A percentile compares a stretch with the other conserved stretches of the same genome.
Conservation (phyloP, 768 basidiomycete genomes). For the Termitomyces sp. region DNA sequence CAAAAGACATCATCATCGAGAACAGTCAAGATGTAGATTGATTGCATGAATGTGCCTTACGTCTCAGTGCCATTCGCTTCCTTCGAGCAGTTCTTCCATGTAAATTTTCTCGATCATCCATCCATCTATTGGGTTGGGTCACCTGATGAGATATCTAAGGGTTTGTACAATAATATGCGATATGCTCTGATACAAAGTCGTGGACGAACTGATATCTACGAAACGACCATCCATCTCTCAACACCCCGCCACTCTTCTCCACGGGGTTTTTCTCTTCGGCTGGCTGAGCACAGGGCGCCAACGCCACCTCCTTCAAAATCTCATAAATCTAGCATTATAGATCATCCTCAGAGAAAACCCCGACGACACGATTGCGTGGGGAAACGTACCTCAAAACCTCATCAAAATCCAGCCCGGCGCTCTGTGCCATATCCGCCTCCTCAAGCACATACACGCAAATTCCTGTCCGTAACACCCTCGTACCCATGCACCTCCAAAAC, state of each 20-base stretch:
- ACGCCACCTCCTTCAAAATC: constrained; percentile 62
- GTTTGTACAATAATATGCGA: no score
- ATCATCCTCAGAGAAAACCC: not conserved
- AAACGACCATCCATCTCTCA: no score
- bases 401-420: constrained; percentile 64
- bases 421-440: constrained; percentile 62
- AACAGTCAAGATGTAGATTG: no score
- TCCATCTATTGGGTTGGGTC: no score
- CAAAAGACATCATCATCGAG: no score
- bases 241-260: constrained; percentile 54
- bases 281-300: constrained; percentile 26
- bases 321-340: constrained; percentile 81
- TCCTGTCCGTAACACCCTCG: constrained; percentile 28
- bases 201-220: no score
- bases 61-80: no score
- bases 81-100: no score
- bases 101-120: no score
- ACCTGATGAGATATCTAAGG: no score
- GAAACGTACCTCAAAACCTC: constrained; percentile 74
- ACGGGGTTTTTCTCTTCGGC: constrained; percentile 38
- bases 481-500: constrained; percentile 48
- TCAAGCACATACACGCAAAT: constrained; percentile 59
- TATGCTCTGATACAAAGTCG: no score
- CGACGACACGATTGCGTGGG: constrained; percentile 17
- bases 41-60: no score